Evolutionary conservation across 768 basidiomycete species (phyloP).

Genomic region (Pleurotus djamor): DNA sequence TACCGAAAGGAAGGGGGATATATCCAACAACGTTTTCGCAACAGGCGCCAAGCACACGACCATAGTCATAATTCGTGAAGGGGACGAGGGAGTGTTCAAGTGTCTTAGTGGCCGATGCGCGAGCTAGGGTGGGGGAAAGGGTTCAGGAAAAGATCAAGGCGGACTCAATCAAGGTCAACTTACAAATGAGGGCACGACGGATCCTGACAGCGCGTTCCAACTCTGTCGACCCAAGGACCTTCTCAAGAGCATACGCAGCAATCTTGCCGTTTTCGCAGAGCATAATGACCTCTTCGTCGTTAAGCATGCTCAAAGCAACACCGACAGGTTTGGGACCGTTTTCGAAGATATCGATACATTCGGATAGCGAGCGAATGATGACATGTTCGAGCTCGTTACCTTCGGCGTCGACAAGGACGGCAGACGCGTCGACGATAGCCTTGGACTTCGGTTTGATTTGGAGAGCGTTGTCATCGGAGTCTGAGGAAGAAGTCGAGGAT

Average conservation of each 20-base stretch:
- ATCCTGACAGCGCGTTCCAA: conserved; percentile 85
- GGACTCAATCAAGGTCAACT: too few relatives aligned
- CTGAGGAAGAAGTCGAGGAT: not conserved
- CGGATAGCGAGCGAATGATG: conserved; percentile 57
- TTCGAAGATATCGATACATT: conserved; percentile 80
- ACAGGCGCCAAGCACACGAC: conserved; percentile 91
- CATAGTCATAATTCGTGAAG: conserved; percentile 86
- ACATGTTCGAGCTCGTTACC: conserved; percentile 12
- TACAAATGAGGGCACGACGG: conserved; percentile 87
- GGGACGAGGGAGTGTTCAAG: conserved; percentile 86
- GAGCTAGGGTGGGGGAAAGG: conserved; percentile 49
- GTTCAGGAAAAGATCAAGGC: too few relatives aligned
- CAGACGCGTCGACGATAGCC: not conserved
- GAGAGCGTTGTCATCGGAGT: conserved; percentile 3
- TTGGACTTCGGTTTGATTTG: conserved; percentile 3
- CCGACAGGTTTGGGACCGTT: conserved; percentile 64
- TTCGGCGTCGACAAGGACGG: not conserved
- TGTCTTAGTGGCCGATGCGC: conserved; percentile 79
- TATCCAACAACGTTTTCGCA: conserved; percentile 99
- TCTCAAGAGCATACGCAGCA: conserved; percentile 93
- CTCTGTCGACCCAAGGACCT: conserved; percentile 71
- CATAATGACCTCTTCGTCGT: conserved; percentile 90
- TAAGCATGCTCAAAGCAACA: conserved; percentile 57
- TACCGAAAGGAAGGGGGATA: conserved; percentile 93
- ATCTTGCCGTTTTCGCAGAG: conserved; percentile 91